Evolutionary conservation across 2,329 filamentous ascomycete genomes (phyloP).

Genomic region (Hypoxylon sp.): DNA sequence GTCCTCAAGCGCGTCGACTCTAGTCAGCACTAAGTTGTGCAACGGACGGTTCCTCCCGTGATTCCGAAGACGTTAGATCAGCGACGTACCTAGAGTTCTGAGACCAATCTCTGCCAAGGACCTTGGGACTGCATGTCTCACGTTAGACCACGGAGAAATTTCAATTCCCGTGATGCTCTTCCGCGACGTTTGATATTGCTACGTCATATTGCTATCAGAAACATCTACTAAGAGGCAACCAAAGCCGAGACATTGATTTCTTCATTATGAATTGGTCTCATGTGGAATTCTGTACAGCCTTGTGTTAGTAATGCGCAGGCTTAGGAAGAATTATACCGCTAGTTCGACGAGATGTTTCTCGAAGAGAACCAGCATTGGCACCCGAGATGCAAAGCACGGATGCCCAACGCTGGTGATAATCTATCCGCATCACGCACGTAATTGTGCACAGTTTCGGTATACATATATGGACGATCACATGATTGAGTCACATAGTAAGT

Average conservation of each 20-base stretch:
- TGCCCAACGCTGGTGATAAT: constrained; percentile 30
- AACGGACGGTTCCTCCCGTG: constrained; percentile 38
- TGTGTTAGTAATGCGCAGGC: constrained; percentile 6
- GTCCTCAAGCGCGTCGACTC: constrained; percentile 3
- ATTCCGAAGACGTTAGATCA: constrained; percentile 29
- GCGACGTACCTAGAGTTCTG: constrained; percentile 23
- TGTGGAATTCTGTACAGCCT: constrained; percentile 5
- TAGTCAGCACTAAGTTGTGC: constrained; percentile 37
- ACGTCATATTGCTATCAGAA: constrained; percentile 28
- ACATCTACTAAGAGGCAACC: constrained; percentile 26
- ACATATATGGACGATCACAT: constrained; percentile 19
- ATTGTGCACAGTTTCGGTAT: constrained; percentile 5
- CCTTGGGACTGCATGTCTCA: constrained; percentile 41
- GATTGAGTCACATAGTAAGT: constrained; percentile 2
- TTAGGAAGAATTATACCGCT: constrained; percentile 15
- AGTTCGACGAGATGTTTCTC: constrained; percentile 7
- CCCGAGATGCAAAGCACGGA: constrained; percentile 18
- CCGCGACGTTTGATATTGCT: constrained; percentile 10
- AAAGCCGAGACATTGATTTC: constrained; percentile 13
- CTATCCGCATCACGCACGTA: constrained; percentile 8
- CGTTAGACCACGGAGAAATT: constrained; percentile 25
- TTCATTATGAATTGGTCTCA: constrained; percentile 10
- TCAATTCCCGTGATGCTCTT: constrained; percentile 20
- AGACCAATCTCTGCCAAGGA: constrained; percentile 33
- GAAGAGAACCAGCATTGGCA: constrained; percentile 15